Evolutionary conservation across 768 basidiomycete genomes (phyloP).

Genomic region (Agaricus subrufescens): DNA sequence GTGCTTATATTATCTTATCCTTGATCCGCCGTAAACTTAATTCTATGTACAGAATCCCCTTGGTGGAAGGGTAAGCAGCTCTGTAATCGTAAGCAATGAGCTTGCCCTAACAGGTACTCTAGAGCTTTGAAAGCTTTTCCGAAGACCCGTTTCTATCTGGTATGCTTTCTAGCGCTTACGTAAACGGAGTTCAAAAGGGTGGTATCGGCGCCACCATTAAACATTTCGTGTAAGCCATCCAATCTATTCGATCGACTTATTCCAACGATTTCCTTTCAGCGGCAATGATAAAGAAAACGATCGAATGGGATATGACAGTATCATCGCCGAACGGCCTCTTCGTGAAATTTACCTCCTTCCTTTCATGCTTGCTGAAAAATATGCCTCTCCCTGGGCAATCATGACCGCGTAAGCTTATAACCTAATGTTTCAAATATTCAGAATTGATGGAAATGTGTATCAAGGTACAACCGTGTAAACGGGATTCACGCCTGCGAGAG

Average conservation of each 20-base stretch:
- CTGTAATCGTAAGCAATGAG: not conserved
- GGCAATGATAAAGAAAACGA: slow-evolving; percentile 84
- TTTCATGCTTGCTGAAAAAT: slow-evolving; percentile 68
- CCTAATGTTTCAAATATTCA: not conserved
- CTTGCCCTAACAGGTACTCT: not conserved
- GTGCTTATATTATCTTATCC: slow-evolving; percentile 6
- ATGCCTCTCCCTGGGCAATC: slow-evolving; percentile 60
- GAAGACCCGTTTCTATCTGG: slow-evolving; percentile 78
- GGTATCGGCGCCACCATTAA: slow-evolving; percentile 78
- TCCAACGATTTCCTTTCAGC: slow-evolving; percentile 21
- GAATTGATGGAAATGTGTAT: not conserved
- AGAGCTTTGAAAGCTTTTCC: slow-evolving; percentile 77
- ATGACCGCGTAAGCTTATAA: slow-evolving; percentile 58
- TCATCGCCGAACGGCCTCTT: slow-evolving; percentile 60
- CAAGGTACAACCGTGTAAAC: slow-evolving; percentile 72
- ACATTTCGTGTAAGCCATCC: slow-evolving; percentile 62
- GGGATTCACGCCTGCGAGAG: slow-evolving; percentile 72
- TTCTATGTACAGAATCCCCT: slow-evolving; percentile 49
- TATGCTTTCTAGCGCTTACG: slow-evolving; percentile 62
- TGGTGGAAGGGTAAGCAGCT: slow-evolving; percentile 52
- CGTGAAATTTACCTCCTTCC: slow-evolving; percentile 76
- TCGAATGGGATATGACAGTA: slow-evolving; percentile 62
- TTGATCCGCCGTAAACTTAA: not conserved
- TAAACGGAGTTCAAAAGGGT: slow-evolving; percentile 72
- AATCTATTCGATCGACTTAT: not conserved